phyloP scores from a whole-genome alignment of 176 grass and related monocot genomes.

The Raddia distichophylla region DNA sequence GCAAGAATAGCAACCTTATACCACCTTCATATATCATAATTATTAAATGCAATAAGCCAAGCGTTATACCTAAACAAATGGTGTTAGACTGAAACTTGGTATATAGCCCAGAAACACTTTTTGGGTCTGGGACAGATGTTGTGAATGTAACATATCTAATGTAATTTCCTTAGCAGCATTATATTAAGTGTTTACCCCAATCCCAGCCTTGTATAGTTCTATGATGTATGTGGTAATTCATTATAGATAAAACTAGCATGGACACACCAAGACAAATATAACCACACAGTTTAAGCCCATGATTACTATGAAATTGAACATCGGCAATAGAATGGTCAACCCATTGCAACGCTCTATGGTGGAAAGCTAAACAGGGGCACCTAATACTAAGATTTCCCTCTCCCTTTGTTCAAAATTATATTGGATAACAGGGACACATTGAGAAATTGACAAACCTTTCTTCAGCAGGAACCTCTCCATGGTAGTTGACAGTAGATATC shows the following conservation, averaged over 20 bases:
- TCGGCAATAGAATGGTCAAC: not conserved
- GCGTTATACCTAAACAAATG: not conserved
- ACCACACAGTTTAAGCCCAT: not conserved
- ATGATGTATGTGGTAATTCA: slow-evolving; percentile 5
- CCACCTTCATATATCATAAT: not conserved
- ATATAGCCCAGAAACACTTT: not conserved
- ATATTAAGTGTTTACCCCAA: not conserved
- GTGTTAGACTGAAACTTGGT: not conserved
- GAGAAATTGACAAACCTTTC: slow-evolving; percentile 70
- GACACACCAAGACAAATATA: not conserved
- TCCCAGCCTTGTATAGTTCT: slow-evolving; percentile 10
- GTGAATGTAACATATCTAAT: not conserved
- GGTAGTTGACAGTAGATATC: slow-evolving; percentile 96
- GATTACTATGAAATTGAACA: not conserved
- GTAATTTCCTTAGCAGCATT: not conserved
- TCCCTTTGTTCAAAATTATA: slow-evolving; percentile 10
- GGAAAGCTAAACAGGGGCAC: not conserved
- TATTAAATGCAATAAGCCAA: not conserved
- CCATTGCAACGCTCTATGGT: slow-evolving; percentile 8
- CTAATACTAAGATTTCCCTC: not conserved
- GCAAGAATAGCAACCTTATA: not conserved
- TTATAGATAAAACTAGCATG: not conserved
- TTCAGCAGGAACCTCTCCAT: slow-evolving; percentile 94
- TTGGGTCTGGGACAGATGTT: not conserved
- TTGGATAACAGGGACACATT: slow-evolving; percentile 2